phyloP scores from a whole-genome alignment of 768 basidiomycete genomes.

The Suillus fuscotomentosus region DNA sequence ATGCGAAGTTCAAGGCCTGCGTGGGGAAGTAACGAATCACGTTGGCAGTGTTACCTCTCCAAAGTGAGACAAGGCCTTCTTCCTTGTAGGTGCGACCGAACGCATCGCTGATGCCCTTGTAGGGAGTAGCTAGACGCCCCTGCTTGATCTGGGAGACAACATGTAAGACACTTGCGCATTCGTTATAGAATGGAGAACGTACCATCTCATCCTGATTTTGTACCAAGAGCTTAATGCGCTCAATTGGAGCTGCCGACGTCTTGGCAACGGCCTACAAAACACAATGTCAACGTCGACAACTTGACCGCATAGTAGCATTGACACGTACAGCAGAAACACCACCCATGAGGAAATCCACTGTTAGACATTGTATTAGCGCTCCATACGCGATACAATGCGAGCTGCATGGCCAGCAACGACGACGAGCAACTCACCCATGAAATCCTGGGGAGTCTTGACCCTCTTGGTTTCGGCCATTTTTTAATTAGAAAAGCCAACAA shows the following conservation, averaged over 20 bases:
- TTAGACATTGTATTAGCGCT: constrained; percentile 31
- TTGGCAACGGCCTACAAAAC: constrained; percentile 87
- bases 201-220: constrained; percentile 99
- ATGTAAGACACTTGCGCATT: neutral
- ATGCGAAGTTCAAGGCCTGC: constrained; percentile 99
- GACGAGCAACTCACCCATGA: constrained; percentile 55
- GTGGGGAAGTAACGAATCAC: constrained; percentile 99
- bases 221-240: constrained; percentile 98
- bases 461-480: constrained; percentile 84
- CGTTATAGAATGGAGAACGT: constrained; percentile 14
- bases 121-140: constrained; percentile 93
- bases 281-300: constrained; percentile 17
- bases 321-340: constrained; percentile 84
- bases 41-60: constrained; percentile 99
- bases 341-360: constrained; percentile 95
- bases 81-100: constrained; percentile 90
- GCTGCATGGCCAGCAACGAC: neutral
- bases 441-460: constrained; percentile 89
- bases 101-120: constrained; percentile 95
- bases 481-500: constrained; percentile 31
- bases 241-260: constrained; percentile 98
- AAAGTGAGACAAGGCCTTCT: constrained; percentile 93
- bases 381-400: constrained; percentile 12
- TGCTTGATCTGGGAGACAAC: constrained; percentile 81
- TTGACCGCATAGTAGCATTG: neutral